phyloP scores from a whole-genome alignment of 768 basidiomycete genomes.

The Auricularia auricula-judae region DNA sequence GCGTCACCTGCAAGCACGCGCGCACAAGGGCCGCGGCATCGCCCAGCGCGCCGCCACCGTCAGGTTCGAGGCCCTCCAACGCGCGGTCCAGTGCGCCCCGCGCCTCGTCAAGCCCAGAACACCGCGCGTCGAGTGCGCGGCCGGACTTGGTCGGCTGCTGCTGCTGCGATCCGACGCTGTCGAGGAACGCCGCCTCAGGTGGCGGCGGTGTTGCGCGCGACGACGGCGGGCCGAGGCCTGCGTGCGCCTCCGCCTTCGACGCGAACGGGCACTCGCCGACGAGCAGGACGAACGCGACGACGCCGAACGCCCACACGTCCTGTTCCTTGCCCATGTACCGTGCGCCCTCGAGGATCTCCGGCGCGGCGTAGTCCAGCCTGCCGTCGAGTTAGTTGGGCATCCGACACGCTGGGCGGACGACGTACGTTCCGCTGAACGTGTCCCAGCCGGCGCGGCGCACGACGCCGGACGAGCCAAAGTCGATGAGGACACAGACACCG shows the following conservation, averaged over 20 bases:
- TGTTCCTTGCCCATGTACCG: constrained; percentile 93
- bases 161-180: neutral
- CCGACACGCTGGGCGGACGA: constrained; percentile 16
- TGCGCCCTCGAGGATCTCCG: constrained; percentile 91
- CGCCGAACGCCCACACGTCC: constrained; percentile 97
- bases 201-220: constrained; percentile 41
- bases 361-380: constrained; percentile 89
- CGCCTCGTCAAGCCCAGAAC: constrained; percentile 56
- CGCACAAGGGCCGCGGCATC: constrained; percentile 80
- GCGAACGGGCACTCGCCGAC: constrained; percentile 88
- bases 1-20: constrained; percentile 75
- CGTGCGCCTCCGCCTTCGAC: constrained; percentile 84
- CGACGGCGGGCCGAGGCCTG: constrained; percentile 48
- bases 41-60: constrained; percentile 74
- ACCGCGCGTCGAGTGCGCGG: constrained; percentile 70
- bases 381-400: neutral
- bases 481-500: constrained; percentile 85
- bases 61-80: constrained; percentile 58
- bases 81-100: neutral
- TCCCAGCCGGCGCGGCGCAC: constrained; percentile 82
- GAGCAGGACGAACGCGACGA: constrained; percentile 90
- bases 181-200: neutral
- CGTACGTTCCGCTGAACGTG: constrained; percentile 87
- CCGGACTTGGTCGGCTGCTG: constrained; percentile 35
- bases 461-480: constrained; percentile 89